Percentiles rank a stretch among this genome's conserved stretches.
phyloP scores from a whole-genome alignment of 345 rosid genomes.

The Aegle marmelos region DNA sequence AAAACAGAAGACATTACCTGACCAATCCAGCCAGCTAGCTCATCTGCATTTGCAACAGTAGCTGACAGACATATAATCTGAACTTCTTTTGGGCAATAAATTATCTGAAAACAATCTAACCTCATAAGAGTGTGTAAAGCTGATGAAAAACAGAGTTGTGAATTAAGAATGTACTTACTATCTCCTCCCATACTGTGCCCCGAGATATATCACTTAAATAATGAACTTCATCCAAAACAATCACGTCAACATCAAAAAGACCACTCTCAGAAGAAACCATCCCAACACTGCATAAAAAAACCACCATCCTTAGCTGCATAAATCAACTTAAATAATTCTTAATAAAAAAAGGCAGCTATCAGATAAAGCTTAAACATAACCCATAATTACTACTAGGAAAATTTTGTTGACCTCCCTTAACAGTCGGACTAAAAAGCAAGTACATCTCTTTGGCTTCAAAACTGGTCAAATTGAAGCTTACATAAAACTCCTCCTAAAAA shows the following conservation, averaged over 20 bases:
- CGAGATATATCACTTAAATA: slow-evolving; percentile 90
- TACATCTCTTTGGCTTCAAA: not conserved
- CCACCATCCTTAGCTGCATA: slow-evolving; percentile 12
- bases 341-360: not conserved
- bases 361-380: not conserved
- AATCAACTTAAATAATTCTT: slow-evolving; percentile 4
- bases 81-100: slow-evolving; percentile 89
- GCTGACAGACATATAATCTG: slow-evolving; percentile 92
- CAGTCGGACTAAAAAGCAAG: not conserved
- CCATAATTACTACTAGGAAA: not conserved
- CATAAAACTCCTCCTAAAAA: not conserved
- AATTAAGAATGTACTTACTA: slow-evolving; percentile 46
- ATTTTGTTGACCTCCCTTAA: not conserved
- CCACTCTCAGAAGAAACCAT: slow-evolving; percentile 80
- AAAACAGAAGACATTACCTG: slow-evolving; percentile 49
- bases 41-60: slow-evolving; percentile 94
- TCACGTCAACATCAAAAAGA: slow-evolving; percentile 81
- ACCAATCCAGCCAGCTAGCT: slow-evolving; percentile 92
- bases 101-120: slow-evolving; percentile 49
- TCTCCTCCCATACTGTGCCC: slow-evolving; percentile 98
- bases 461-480: not conserved
- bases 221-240: slow-evolving; percentile 98
- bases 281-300: slow-evolving; percentile 68
- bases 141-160: not conserved
- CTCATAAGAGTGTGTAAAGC: slow-evolving; percentile 1